phyloP scores from a whole-genome alignment of 2,329 filamentous ascomycete species.

The Tolypocladium sp. region DNA sequence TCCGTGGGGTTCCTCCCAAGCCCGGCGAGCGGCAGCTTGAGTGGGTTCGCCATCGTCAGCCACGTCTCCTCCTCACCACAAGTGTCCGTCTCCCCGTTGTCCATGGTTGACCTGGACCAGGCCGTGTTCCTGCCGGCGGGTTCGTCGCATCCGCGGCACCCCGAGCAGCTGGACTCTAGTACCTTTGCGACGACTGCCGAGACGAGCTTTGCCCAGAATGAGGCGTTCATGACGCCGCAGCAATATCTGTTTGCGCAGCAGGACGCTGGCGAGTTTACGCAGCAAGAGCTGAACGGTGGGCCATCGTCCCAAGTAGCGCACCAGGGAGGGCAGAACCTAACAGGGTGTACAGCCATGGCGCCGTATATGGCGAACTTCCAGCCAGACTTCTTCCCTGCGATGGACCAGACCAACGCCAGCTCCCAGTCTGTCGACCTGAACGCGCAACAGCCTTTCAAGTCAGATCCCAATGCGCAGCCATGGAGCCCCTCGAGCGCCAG shows the following conservation, averaged over 20 bases:
- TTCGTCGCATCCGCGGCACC: constrained; percentile 18
- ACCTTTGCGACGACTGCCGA: constrained; percentile 14
- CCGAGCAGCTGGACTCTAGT: constrained; percentile 17
- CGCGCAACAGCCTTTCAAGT: constrained; percentile 27
- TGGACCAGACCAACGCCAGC: constrained; percentile 10
- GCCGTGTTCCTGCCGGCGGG: constrained; percentile 22
- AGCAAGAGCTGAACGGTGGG: constrained; percentile 21
- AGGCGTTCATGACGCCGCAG: constrained; percentile 26
- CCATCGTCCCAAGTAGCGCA: not conserved
- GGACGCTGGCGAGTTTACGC: constrained; percentile 11
- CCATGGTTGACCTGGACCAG: constrained; percentile 28
- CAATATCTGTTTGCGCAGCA: constrained; percentile 28
- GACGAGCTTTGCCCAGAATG: constrained; percentile 19
- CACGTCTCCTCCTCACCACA: constrained; percentile 21
- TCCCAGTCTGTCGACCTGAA: constrained; percentile 19
- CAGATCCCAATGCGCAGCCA: constrained; percentile 22
- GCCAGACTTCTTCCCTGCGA: constrained; percentile 16
- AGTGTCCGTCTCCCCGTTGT: constrained; percentile 30
- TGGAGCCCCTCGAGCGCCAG: constrained; percentile 31
- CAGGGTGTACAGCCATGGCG: constrained; percentile 14
- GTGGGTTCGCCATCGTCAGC: constrained; percentile 39
- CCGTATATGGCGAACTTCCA: constrained; percentile 23
- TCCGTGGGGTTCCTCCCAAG: constrained; percentile 38
- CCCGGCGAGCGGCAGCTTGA: constrained; percentile 40
- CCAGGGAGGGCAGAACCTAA: not conserved